Percentiles rank a stretch among this genome's conserved stretches.
Conservation (phyloP, 148 eudicot genomes). For the Camellia sinensis region DNA sequence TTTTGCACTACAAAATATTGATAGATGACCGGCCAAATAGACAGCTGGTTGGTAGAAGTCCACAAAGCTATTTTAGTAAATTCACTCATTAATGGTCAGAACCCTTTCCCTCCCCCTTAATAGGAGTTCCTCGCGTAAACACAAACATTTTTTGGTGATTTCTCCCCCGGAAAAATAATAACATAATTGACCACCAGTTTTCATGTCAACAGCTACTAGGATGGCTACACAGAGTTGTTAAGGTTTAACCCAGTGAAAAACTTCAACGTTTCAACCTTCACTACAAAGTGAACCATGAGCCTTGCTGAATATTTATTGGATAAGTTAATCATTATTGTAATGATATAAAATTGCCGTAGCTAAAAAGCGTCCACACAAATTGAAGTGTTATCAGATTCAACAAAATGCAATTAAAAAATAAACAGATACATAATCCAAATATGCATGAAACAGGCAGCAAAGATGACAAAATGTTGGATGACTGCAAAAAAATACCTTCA, state of each 20-base stretch:
- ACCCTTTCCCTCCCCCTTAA: too few relatives aligned
- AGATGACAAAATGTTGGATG: not conserved
- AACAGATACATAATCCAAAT: not conserved
- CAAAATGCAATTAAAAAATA: not conserved
- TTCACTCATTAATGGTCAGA: not conserved
- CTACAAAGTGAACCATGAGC: not conserved
- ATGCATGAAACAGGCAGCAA: not conserved
- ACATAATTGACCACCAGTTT: not conserved
- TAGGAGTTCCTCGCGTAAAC: too few relatives aligned
- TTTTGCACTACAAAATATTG: not conserved
- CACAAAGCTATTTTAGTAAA: not conserved
- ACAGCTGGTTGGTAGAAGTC: too few relatives aligned
- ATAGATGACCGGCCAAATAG: not conserved
- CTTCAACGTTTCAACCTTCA: not conserved
- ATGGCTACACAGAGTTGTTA: not conserved
- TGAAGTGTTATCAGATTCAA: not conserved
- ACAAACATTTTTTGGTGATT: not conserved
- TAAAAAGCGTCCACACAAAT: not conserved
- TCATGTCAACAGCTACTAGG: not conserved
- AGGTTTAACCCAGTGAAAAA: not conserved
- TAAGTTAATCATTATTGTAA: too few relatives aligned
- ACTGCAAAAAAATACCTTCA: not conserved
- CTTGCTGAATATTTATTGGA: too few relatives aligned
- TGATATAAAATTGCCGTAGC: not conserved
- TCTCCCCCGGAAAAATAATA: not conserved